A percentile compares a stretch with the other conserved stretches of the same genome.
Conservation (phyloP, 2,329 filamentous ascomycete genomes). For the Zasmidium cellare region DNA sequence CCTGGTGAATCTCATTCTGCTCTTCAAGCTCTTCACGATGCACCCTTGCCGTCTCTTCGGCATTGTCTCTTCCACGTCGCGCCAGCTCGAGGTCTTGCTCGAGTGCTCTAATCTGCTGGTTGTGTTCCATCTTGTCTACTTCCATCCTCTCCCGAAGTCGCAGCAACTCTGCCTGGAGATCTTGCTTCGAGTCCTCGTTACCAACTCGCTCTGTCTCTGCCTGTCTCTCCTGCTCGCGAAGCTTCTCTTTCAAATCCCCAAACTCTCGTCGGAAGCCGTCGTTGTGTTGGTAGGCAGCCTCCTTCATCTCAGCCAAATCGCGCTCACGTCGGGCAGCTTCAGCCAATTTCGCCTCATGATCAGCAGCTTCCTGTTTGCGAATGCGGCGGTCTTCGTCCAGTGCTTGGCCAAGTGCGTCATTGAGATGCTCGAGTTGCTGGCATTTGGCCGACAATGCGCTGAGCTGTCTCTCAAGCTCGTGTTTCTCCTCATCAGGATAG, state of each 20-base stretch:
- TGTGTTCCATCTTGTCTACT: constrained; percentile 16
- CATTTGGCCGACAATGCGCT: constrained; percentile 26
- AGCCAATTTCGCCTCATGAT: constrained; percentile 18
- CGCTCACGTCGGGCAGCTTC: constrained; percentile 25
- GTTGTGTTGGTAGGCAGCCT: constrained; percentile 23
- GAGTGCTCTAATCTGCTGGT: constrained; percentile 16
- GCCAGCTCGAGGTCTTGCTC: constrained; percentile 26
- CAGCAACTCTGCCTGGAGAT: constrained; percentile 22
- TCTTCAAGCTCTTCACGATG: constrained; percentile 28
- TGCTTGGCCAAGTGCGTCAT: constrained; percentile 24
- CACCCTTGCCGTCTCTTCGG: constrained; percentile 20
- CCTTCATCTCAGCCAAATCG: constrained; percentile 25
- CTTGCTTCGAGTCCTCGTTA: constrained; percentile 7
- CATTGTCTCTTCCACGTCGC: constrained; percentile 20
- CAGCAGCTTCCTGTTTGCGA: constrained; percentile 22
- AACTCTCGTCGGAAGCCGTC: constrained; percentile 26
- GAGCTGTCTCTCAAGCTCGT: constrained; percentile 25
- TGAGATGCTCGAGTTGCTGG: constrained; percentile 30
- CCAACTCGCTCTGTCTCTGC: constrained; percentile 13
- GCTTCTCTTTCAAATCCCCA: constrained; percentile 22
- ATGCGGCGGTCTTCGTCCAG: constrained; percentile 27
- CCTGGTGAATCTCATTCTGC: constrained; percentile 21
- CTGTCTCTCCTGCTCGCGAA: constrained; percentile 17
- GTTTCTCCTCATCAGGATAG: constrained; percentile 14
- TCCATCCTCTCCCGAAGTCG: constrained; percentile 22